These are phyloP conservation scores for Mycena vitilis DNA, from an alignment of 768 basidiomycete species.

Conservation along the genomic window DNA sequence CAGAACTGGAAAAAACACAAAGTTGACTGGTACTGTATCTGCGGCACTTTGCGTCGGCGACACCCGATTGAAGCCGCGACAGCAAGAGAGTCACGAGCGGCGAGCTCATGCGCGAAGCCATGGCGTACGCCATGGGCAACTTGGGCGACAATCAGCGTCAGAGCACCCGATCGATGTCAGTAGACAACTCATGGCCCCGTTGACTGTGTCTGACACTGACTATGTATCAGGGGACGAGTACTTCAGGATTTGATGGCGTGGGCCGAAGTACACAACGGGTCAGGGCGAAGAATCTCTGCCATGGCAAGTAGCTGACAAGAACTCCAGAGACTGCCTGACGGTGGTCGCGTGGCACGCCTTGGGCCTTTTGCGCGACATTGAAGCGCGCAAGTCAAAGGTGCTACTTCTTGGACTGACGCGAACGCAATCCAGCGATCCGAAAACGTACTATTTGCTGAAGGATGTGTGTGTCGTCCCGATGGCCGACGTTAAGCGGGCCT, in stretches of 20 bases:
- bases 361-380: slow-evolving; percentile 16
- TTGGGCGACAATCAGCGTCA: slow-evolving; percentile 3
- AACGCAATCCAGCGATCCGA: slow-evolving; percentile 10
- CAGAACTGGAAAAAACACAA: slow-evolving; percentile 25
- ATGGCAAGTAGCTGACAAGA: background rate
- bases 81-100: slow-evolving; percentile 24
- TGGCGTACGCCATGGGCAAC: slow-evolving; percentile 1
- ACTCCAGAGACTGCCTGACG: slow-evolving; percentile 7
- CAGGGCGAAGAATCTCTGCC: background rate
- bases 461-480: slow-evolving; percentile 11
- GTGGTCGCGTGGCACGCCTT: slow-evolving; percentile 25
- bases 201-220: slow-evolving; percentile 1
- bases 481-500: slow-evolving; percentile 8
- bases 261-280: slow-evolving; percentile 22
- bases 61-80: background rate
- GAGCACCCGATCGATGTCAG: slow-evolving; percentile 16
- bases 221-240: slow-evolving; percentile 7
- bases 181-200: background rate
- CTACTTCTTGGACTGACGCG: slow-evolving; percentile 18
- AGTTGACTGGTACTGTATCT: slow-evolving; percentile 12
- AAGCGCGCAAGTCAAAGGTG: slow-evolving; percentile 25
- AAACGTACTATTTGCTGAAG: slow-evolving; percentile 23
- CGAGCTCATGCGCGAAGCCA: background rate
- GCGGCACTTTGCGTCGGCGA: no score
- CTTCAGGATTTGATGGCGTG: slow-evolving; percentile 15